A percentile compares a stretch with the other conserved stretches of the same genome.
phyloP scores from a whole-genome alignment of 1,284 basidiomycete genomes.

The Coniferiporia sulphurascens region DNA sequence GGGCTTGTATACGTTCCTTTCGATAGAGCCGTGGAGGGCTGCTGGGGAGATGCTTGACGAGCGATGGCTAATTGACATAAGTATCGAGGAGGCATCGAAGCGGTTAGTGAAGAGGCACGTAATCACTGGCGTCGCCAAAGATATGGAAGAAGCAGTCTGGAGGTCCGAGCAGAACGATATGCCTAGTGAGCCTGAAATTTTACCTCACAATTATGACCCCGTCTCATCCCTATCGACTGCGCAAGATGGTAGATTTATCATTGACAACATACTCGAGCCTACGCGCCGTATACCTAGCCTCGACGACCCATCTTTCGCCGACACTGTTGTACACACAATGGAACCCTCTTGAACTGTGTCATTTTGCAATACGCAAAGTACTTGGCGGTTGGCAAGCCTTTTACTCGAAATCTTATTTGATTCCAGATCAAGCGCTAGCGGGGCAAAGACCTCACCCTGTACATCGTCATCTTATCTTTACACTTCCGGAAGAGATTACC shows the following conservation, averaged over 20 bases:
- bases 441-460: too few relatives aligned
- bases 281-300: conserved; percentile 24
- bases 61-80: conserved; percentile 71
- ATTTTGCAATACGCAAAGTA: too few relatives aligned
- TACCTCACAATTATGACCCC: not conserved
- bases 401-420: too few relatives aligned
- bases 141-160: conserved; percentile 61
- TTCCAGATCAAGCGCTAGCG: too few relatives aligned
- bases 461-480: too few relatives aligned
- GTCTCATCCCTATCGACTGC: not conserved
- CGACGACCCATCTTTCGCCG: conserved; percentile 14
- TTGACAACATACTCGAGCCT: conserved; percentile 24
- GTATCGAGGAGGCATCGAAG: conserved; percentile 51
- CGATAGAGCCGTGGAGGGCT: conserved; percentile 66
- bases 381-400: too few relatives aligned
- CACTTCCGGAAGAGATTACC: too few relatives aligned
- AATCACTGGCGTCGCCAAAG: conserved; percentile 63
- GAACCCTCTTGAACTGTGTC: not conserved
- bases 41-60: conserved; percentile 71
- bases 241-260: conserved; percentile 24
- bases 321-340: conserved; percentile 1
- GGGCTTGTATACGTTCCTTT: conserved; percentile 77
- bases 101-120: conserved; percentile 76
- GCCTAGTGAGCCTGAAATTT: conserved; percentile 50
- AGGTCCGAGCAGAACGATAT: conserved; percentile 72